Evolutionary conservation across 2,329 filamentous ascomycete genomes (phyloP), one percentile per base, ranked within the genome.

Genomic region (Zymoseptoria pseudotritici): DNA sequence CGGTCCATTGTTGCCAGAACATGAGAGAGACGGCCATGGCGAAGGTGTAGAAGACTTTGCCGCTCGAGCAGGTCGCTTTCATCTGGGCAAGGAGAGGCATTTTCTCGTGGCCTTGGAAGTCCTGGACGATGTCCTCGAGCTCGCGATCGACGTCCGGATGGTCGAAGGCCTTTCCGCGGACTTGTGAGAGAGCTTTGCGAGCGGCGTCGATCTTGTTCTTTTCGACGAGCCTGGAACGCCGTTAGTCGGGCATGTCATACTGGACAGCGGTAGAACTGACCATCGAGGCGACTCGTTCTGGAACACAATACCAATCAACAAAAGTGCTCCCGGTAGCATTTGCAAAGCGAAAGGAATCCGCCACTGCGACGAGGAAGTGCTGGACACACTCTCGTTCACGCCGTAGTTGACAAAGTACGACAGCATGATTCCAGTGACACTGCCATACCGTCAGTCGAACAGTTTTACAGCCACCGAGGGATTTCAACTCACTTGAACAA

Each of bases 391-490:
- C 24, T 76, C 70, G 20, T 74, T 69, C 53, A 81, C 79, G 42
- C 80, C 79, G 62, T 81, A 82, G 67, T 82, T 80, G 57, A 82
- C 75, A 71, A 80, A 82, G 71, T 81, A 82, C 42, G 77, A 76
- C 19, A 81, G 69, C 55, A 78, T 80, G 21, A 80, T 80, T 11
- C 76, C 76, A 0, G 75, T 76, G 21, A 78, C 76, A 63, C 75
- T 77, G 67, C 65, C 2, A 17, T n/a, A 8, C 50, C 17, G 56
- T 65, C 49, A 64, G 58, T 36, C 65, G 42, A 72, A 70, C 61
- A 29, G 72, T 73, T 62, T 74, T 67, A 46, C 13, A 46, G 67
- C 72, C 71, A 74, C 74, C 54, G 65, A 68, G 69, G 66, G 59
- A 69, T 61, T 31, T 4, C 8, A 11, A 61, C 65, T 59, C 50